phyloP scores from a whole-genome alignment of 2,329 filamentous ascomycete species.

The Trichoderma simmonsii region DNA sequence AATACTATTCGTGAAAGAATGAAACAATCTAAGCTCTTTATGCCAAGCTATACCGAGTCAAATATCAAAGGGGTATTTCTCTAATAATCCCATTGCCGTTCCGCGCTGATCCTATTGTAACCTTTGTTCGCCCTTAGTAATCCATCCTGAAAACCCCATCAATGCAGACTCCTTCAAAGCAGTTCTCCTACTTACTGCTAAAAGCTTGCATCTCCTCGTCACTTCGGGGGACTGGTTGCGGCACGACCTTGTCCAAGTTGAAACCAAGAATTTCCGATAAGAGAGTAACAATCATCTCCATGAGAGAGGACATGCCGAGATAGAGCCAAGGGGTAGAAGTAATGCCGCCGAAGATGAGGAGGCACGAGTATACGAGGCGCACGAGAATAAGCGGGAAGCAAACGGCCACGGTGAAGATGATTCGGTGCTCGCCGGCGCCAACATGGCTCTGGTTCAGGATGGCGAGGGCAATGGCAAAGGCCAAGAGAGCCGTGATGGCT shows the following conservation, averaged over 20 bases:
- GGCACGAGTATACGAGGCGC: slow-evolving; percentile 31
- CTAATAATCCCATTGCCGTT: slow-evolving; percentile 5
- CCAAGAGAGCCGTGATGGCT: slow-evolving; percentile 39
- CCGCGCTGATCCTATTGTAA: slow-evolving; percentile 8
- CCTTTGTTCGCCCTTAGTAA: slow-evolving; percentile 8
- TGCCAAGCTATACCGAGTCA: neutral
- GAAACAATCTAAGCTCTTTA: neutral
- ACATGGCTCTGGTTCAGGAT: slow-evolving; percentile 38
- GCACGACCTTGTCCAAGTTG: slow-evolving; percentile 26
- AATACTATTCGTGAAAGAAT: neutral
- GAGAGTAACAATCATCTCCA: slow-evolving; percentile 34
- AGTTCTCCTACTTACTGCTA: slow-evolving; percentile 7
- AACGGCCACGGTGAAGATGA: slow-evolving; percentile 43
- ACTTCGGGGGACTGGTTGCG: slow-evolving; percentile 6
- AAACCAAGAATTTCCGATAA: slow-evolving; percentile 33
- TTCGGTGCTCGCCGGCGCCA: slow-evolving; percentile 52
- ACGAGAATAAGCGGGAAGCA: slow-evolving; percentile 36
- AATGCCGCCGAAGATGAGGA: slow-evolving; percentile 30
- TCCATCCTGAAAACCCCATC: neutral
- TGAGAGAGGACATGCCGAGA: slow-evolving; percentile 32
- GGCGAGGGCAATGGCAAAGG: slow-evolving; percentile 40
- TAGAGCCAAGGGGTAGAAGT: slow-evolving; percentile 31
- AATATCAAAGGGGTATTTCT: neutral
- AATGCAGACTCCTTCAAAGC: neutral
- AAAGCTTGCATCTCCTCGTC: slow-evolving; percentile 19